A percentile compares a stretch with the other conserved stretches of the same genome.
phyloP scores from a whole-genome alignment of 1,284 basidiomycete genomes.

The Microbotryum silenes-acaulis region DNA sequence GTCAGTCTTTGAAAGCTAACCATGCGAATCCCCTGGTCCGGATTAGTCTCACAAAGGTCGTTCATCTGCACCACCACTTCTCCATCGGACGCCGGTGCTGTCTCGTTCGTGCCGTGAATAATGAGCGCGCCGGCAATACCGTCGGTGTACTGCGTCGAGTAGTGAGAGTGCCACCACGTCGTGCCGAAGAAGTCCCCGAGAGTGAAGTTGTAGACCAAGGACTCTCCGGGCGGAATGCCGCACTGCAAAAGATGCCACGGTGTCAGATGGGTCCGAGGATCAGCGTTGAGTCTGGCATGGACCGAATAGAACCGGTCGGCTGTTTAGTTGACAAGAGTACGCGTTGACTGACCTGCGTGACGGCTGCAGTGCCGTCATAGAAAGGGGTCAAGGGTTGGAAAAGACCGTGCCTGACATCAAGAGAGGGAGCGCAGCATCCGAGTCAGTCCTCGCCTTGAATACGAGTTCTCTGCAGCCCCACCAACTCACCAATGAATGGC shows the following conservation, averaged over 20 bases:
- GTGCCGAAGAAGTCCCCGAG: conserved; percentile 20
- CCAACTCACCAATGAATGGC: conserved; percentile 23
- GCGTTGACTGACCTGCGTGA: conserved; percentile 22
- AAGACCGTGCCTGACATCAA: conserved; percentile 29
- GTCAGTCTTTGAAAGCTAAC: no score
- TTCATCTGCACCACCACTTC: conserved; percentile 42
- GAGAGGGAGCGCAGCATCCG: no score
- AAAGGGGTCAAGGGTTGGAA: conserved; percentile 24
- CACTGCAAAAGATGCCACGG: conserved; percentile 26
- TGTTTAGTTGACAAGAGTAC: no score
- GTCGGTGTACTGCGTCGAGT: conserved; percentile 12
- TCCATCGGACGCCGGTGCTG: conserved; percentile 40
- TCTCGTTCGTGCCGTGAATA: conserved; percentile 2
- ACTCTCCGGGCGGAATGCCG: conserved; percentile 32
- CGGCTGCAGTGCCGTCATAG: conserved; percentile 24
- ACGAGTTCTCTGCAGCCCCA: no score
- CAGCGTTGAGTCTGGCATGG: no score
- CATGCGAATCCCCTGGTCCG: no score
- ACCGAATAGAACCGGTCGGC: no score
- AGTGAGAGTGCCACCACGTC: conserved; percentile 27
- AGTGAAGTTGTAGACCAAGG: conserved; percentile 23
- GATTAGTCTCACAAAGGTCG: conserved; percentile 37
- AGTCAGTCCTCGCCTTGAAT: no score
- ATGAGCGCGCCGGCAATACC: conserved; percentile 9
- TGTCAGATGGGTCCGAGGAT: no score